These are phyloP conservation scores for Puya raimondii DNA, from an alignment of 176 grass and related monocot species.

Conservation along the genomic window DNA sequence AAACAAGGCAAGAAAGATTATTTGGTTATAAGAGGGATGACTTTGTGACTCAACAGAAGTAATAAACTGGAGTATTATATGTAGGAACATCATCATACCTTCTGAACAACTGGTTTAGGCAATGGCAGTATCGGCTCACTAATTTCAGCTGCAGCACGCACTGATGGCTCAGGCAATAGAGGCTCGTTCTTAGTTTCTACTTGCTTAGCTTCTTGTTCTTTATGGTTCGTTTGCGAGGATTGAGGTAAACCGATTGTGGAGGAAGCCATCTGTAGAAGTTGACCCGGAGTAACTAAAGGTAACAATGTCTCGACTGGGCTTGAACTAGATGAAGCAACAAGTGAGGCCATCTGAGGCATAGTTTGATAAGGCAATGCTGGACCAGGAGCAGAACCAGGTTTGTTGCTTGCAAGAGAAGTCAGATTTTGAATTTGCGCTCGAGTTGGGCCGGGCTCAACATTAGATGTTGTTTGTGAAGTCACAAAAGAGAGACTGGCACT, in stretches of 20 bases:
- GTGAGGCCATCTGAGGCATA: constrained; percentile 29
- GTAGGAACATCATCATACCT: constrained; percentile 24
- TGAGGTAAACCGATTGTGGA: constrained; percentile 45
- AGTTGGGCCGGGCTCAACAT: constrained; percentile 32
- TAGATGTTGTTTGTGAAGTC: constrained; percentile 32
- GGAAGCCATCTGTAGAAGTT: constrained; percentile 43
- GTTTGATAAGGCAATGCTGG: constrained; percentile 36
- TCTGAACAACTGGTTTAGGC: constrained; percentile 45
- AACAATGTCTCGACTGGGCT: constrained; percentile 33
- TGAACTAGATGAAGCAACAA: constrained; percentile 34
- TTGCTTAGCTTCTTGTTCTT: constrained; percentile 22
- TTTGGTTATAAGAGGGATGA: too few species aligned
- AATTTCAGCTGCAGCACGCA: constrained; percentile 33
- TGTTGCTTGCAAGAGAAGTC: constrained; percentile 32
- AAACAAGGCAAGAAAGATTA: too few species aligned
- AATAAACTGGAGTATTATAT: not conserved
- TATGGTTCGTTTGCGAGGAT: constrained; percentile 34
- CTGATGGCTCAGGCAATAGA: constrained; percentile 43
- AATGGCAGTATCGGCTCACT: constrained; percentile 75
- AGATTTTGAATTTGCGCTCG: constrained; percentile 21
- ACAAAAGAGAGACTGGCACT: constrained; percentile 33
- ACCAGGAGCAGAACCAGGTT: constrained; percentile 24
- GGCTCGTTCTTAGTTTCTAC: constrained; percentile 39
- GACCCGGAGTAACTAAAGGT: constrained; percentile 39
- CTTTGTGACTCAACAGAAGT: too few species aligned